Conservation (phyloP, 768 basidiomycete species). For the Trametes cingulata region DNA sequence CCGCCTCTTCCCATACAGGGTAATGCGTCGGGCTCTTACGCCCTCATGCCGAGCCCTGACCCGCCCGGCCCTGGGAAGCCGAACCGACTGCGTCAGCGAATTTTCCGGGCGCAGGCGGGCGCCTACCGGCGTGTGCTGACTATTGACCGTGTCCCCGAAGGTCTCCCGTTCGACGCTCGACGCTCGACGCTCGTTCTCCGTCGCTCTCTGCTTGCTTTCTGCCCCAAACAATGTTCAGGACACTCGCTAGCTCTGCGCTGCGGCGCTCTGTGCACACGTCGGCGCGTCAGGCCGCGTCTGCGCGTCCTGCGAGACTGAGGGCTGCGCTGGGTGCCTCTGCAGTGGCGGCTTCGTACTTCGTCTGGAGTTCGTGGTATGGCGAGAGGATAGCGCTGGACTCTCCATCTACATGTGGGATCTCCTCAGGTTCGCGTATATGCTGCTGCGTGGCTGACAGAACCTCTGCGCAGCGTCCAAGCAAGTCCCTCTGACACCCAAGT, state of each 20-base stretch:
- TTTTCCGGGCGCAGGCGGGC: slow-evolving; percentile 4
- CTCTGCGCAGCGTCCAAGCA: slow-evolving; percentile 17
- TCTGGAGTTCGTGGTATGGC: slow-evolving; percentile 31
- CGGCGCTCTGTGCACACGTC: slow-evolving; percentile 55
- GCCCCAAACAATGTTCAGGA: slow-evolving; percentile 51
- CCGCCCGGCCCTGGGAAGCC: too few relatives aligned
- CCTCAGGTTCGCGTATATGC: too few relatives aligned
- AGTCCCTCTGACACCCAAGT: slow-evolving; percentile 16
- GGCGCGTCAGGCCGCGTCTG: slow-evolving; percentile 21
- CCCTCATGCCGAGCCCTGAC: slow-evolving; percentile 1
- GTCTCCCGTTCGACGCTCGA: neutral
- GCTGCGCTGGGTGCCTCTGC: slow-evolving; percentile 33
- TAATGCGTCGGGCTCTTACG: slow-evolving; percentile 12
- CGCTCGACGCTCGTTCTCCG: neutral
- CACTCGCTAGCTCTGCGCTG: slow-evolving; percentile 53
- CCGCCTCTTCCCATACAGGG: neutral
- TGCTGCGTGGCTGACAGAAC: too few relatives aligned
- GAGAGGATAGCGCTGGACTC: slow-evolving; percentile 25
- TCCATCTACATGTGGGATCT: slow-evolving; percentile 17
- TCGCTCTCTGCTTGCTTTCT: neutral
- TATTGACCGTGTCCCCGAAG: neutral
- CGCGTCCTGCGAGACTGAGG: slow-evolving; percentile 23
- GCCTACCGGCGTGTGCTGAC: slow-evolving; percentile 11
- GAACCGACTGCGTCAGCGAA: slow-evolving; percentile 17
- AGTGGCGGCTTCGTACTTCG: slow-evolving; percentile 34